Evolutionary conservation across 352 stramenopile genomes (phyloP).

Genomic region (Phytophthora pisi): DNA sequence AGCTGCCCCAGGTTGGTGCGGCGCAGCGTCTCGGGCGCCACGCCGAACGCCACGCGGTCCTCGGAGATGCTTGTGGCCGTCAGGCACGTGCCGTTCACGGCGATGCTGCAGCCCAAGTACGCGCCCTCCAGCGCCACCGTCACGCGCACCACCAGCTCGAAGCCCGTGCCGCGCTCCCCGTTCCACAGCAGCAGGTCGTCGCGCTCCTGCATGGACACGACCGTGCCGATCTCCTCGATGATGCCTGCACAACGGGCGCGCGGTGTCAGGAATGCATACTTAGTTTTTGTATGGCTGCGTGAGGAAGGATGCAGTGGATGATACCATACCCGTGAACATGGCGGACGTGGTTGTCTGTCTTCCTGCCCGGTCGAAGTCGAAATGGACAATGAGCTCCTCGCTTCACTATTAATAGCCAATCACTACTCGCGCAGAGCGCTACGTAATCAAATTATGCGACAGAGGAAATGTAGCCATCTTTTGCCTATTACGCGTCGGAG

Average conservation of each 20-base stretch:
- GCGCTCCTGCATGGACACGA: conserved; percentile 92
- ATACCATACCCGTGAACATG: conserved; percentile 93
- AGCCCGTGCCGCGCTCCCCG: conserved; percentile 88
- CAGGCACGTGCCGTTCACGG: conserved; percentile 97
- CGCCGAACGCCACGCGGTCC: conserved; percentile 91
- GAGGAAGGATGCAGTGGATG: no score
- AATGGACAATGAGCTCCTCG: conserved; percentile 12
- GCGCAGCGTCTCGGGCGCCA: conserved; percentile 96
- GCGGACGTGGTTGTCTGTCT: neutral
- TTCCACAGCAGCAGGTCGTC: conserved; percentile 96
- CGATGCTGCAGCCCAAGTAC: conserved; percentile 95
- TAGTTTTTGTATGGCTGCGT: no score
- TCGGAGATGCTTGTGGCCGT: conserved; percentile 94
- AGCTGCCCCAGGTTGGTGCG: conserved; percentile 90
- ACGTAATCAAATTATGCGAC: conserved; percentile 21
- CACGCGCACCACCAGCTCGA: conserved; percentile 88
- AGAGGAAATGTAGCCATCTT: conserved; percentile 18
- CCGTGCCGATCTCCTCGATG: conserved; percentile 97
- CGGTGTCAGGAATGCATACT: no score
- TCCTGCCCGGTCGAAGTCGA: conserved; percentile 2
- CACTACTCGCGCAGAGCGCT: neutral
- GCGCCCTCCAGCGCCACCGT: conserved; percentile 83
- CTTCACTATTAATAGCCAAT: neutral
- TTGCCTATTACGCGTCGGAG: conserved; percentile 23
- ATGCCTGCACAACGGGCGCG: conserved; percentile 52